Conservation (phyloP, 2,329 filamentous ascomycete genomes). For the Fusarium burgessii region DNA sequence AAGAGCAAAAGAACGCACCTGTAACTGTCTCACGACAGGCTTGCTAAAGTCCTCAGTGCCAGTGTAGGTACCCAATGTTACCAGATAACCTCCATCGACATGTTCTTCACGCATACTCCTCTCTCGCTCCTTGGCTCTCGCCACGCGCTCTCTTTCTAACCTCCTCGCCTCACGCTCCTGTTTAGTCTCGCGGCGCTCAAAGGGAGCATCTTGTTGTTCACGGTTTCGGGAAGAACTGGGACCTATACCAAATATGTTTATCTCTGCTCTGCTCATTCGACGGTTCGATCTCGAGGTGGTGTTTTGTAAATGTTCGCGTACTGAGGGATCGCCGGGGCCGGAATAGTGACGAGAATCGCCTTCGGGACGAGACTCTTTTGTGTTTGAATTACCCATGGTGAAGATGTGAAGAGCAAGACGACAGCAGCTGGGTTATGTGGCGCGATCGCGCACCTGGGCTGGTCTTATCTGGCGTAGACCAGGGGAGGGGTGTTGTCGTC, state of each 20-base stretch:
- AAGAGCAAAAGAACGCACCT: conserved; percentile 68
- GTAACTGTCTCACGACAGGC: conserved; percentile 84
- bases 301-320: conserved; percentile 40
- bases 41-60: conserved; percentile 96
- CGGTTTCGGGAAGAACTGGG: conserved; percentile 55
- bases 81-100: conserved; percentile 93
- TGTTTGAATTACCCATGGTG: conserved; percentile 56
- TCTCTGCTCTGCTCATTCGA: conserved; percentile 58
- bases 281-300: conserved; percentile 39
- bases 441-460: conserved; percentile 36
- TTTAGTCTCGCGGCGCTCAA: conserved; percentile 84
- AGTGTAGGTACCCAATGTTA: conserved; percentile 94
- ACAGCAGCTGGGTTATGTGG: conserved; percentile 18
- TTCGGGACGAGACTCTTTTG: conserved; percentile 55
- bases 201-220: conserved; percentile 57
- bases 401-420: conserved; percentile 15
- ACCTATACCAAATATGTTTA: conserved; percentile 60
- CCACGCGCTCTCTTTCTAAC: conserved; percentile 81
- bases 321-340: conserved; percentile 40
- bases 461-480: conserved; percentile 18
- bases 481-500: conserved; percentile 10
- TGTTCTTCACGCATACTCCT: conserved; percentile 91
- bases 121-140: conserved; percentile 85
- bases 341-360: conserved; percentile 41
- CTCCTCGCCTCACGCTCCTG: conserved; percentile 91